These are phyloP conservation scores for Dalechampia spathulata DNA, from an alignment of 441 rosid genomes.

Conservation along the genomic window DNA sequence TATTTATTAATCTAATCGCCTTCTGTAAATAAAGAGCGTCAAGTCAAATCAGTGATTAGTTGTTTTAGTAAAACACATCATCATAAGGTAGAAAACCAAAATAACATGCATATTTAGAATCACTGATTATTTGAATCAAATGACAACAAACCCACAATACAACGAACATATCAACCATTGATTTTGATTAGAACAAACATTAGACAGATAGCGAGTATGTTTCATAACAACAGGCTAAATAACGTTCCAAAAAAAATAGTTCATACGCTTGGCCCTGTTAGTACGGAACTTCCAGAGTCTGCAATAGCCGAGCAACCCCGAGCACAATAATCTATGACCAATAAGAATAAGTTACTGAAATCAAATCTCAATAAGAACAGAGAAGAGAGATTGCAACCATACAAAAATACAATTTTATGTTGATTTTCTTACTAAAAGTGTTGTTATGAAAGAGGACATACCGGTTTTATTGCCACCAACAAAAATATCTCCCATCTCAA, in stretches of 20 bases:
- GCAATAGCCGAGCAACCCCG: constrained; percentile 67
- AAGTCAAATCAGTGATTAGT: background rate
- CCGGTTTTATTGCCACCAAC: constrained; percentile 62
- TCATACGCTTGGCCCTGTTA: constrained; percentile 76
- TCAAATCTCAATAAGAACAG: constrained; percentile 2
- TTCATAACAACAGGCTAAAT: background rate
- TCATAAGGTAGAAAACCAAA: too few relatives aligned
- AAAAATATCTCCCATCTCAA: constrained; percentile 78
- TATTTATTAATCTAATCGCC: constrained; percentile 57
- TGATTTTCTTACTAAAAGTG: background rate
- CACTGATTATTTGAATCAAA: background rate
- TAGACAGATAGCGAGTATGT: background rate
- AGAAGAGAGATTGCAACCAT: background rate
- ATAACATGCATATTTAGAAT: background rate
- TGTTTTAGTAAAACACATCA: too few relatives aligned
- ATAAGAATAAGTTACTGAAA: constrained; percentile 1
- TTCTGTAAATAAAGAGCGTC: constrained; percentile 25
- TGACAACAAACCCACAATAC: background rate
- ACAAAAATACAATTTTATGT: background rate
- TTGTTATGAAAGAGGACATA: constrained; percentile 14
- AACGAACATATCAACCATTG: background rate
- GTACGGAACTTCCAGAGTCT: constrained; percentile 81
- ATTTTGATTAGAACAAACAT: background rate
- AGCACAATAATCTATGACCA: constrained; percentile 49
- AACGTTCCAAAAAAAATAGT: background rate